These are phyloP conservation scores for Hippophae tibetana DNA, from an alignment of 306 rosid species.

Conservation along the genomic window DNA sequence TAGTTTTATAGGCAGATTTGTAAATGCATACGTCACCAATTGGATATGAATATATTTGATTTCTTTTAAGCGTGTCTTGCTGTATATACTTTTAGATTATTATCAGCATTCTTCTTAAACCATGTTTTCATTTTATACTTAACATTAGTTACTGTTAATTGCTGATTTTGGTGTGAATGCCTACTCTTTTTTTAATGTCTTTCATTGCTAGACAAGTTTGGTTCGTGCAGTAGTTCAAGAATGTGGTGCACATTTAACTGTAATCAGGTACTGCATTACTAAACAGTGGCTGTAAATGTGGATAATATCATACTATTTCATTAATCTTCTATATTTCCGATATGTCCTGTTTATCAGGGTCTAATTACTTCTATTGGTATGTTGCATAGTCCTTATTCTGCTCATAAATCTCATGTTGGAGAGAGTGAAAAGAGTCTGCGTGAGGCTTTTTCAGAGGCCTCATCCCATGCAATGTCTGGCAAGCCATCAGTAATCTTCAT, in stretches of 20 bases:
- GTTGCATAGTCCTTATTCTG: slow-evolving; percentile 67
- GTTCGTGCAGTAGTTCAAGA: slow-evolving; percentile 80
- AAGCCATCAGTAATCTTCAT: slow-evolving; percentile 68
- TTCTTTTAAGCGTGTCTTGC: too few relatives aligned
- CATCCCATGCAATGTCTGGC: slow-evolving; percentile 43
- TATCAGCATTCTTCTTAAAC: too few relatives aligned
- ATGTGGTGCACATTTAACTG: slow-evolving; percentile 64
- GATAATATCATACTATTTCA: slow-evolving; percentile 1
- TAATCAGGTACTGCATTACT: slow-evolving; percentile 42
- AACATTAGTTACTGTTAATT: neutral
- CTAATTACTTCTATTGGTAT: slow-evolving; percentile 15
- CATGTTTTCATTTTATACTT: neutral
- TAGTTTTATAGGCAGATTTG: neutral
- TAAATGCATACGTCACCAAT: too few relatives aligned
- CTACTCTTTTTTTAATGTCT: neutral
- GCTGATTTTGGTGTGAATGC: neutral
- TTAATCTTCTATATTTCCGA: slow-evolving; percentile 1
- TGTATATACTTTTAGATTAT: too few relatives aligned
- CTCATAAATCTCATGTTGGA: slow-evolving; percentile 61
- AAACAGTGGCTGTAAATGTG: neutral
- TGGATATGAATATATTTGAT: too few relatives aligned
- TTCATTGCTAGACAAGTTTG: slow-evolving; percentile 61
- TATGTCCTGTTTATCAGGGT: slow-evolving; percentile 5
- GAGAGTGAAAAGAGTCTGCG: slow-evolving; percentile 75
- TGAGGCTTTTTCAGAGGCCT: slow-evolving; percentile 73